Evolutionary conservation across 331 rosid species (phyloP).

Genomic region (Pyracantha coccinea): DNA sequence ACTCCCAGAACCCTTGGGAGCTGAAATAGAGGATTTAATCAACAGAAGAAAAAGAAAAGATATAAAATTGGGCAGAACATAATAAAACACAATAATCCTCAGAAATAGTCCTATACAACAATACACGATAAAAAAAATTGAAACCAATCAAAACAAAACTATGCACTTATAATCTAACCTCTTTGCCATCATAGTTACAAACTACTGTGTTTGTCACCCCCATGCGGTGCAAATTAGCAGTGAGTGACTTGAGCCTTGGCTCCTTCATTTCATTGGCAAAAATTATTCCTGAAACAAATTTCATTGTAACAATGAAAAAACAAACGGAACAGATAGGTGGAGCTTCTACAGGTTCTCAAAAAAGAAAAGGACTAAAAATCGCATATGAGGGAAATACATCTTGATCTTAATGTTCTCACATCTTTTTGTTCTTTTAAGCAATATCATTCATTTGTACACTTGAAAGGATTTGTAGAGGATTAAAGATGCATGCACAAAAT

Average conservation of each 20-base stretch:
- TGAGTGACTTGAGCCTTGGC: conserved; percentile 77
- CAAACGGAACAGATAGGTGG: not conserved
- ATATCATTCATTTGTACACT: not conserved
- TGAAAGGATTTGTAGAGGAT: not conserved
- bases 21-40: conserved; percentile 31
- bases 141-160: not conserved
- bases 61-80: not conserved
- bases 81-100: not conserved
- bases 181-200: conserved; percentile 84
- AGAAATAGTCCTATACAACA: not conserved
- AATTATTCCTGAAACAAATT: conserved; percentile 49
- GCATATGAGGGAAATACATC: not conserved
- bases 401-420: not conserved
- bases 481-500: not conserved
- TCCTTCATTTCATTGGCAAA: conserved; percentile 92
- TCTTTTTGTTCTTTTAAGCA: not conserved
- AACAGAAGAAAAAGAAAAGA: not conserved
- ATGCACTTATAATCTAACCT: conserved; percentile 35
- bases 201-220: conserved; percentile 92
- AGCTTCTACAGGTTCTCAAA: not conserved
- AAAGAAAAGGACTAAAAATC: not conserved
- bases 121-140: not conserved
- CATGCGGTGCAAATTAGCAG: conserved; percentile 92
- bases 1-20: conserved; percentile 83
- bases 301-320: conserved; percentile 2